phyloP scores from a whole-genome alignment of 352 stramenopile species.

The Phytophthora pinifolia region DNA sequence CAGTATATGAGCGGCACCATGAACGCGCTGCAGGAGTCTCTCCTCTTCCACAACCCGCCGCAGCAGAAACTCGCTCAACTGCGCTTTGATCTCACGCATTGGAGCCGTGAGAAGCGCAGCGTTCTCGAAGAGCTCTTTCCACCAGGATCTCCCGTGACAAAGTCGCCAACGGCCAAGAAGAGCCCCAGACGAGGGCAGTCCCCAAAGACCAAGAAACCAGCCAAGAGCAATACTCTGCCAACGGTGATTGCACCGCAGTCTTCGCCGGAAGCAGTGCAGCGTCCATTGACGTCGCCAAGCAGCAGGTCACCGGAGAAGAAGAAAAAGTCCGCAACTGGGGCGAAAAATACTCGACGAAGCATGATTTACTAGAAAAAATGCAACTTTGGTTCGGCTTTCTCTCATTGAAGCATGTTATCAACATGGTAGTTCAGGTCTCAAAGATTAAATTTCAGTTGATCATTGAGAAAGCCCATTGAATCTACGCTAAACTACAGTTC shows the following conservation, averaged over 20 bases:
- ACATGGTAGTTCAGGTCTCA: conserved; percentile 76
- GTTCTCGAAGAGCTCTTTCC: conserved; percentile 54
- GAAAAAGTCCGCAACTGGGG: neutral
- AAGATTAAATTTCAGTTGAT: conserved; percentile 88
- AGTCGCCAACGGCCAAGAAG: conserved; percentile 1
- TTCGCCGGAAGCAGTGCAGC: neutral
- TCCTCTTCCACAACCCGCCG: conserved; percentile 79
- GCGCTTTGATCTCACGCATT: conserved; percentile 45
- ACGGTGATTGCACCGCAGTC: no score
- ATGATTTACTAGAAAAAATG: conserved; percentile 15
- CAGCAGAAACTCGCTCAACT: conserved; percentile 75
- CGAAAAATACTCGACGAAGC: conserved; percentile 9
- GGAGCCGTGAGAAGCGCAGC: conserved; percentile 51
- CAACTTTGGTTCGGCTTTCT: conserved; percentile 37
- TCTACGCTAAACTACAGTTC: neutral
- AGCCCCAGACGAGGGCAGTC: neutral
- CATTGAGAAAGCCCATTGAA: conserved; percentile 46
- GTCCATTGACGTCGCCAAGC: conserved; percentile 16
- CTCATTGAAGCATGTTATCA: conserved; percentile 67
- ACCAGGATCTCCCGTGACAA: conserved; percentile 17
- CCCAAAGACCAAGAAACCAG: conserved; percentile 8
- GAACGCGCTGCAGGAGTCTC: conserved; percentile 75
- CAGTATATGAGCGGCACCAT: conserved; percentile 76
- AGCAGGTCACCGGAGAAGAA: neutral
- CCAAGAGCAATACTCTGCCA: neutral